Conservation (phyloP, 148 eudicot genomes). For the Arbutus unedo region DNA sequence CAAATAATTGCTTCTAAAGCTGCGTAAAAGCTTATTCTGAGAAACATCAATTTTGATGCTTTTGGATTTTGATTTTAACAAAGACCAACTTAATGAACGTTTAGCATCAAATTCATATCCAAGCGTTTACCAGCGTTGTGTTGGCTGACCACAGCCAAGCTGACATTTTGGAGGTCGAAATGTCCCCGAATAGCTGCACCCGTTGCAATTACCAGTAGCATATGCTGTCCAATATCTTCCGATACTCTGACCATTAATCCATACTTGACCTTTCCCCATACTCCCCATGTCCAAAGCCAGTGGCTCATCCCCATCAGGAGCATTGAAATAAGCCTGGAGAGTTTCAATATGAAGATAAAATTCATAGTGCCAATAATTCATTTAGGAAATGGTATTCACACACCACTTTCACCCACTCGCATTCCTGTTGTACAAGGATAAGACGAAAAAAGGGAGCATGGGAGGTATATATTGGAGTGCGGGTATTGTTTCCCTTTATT, state of each 20-base stretch:
- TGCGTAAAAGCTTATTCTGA: neutral
- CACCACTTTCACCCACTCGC: too few species aligned
- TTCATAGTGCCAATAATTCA: neutral
- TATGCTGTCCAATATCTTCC: slow-evolving; percentile 83
- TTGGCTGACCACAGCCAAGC: slow-evolving; percentile 79
- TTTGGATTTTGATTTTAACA: neutral
- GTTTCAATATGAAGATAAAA: neutral
- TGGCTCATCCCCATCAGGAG: slow-evolving; percentile 79
- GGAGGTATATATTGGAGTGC: neutral
- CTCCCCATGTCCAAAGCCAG: slow-evolving; percentile 86
- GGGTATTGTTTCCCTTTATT: neutral
- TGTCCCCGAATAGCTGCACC: slow-evolving; percentile 65
- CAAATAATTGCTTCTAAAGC: neutral
- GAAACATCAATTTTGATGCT: neutral
- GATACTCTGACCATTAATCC: slow-evolving; percentile 92
- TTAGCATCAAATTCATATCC: neutral
- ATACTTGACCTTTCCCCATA: slow-evolving; percentile 97
- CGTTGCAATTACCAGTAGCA: slow-evolving; percentile 67
- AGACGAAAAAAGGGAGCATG: neutral
- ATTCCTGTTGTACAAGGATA: too few species aligned
- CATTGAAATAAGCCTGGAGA: slow-evolving; percentile 73
- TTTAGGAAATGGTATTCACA: neutral
- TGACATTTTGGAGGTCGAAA: slow-evolving; percentile 79
- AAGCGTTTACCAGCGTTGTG: slow-evolving; percentile 78
- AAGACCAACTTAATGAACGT: too few species aligned